phyloP scores from a whole-genome alignment of 192 early-diverging fungal genomes.

The Coemansia sp. region DNA sequence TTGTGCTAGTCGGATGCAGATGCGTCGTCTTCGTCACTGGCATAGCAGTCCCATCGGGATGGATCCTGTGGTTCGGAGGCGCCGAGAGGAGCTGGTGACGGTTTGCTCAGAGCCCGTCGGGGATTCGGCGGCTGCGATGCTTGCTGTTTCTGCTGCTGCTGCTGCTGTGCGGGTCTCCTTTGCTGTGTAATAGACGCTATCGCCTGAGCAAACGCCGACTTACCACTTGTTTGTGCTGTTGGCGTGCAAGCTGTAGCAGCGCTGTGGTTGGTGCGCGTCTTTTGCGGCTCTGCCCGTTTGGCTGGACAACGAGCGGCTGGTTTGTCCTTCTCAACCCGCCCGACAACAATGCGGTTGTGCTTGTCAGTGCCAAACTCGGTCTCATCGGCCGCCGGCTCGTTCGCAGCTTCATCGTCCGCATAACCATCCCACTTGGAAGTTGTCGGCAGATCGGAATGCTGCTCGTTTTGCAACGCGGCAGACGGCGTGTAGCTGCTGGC shows the following conservation, averaged over 20 bases:
- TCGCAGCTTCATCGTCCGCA: not conserved
- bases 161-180: too few relatives aligned
- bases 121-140: too few relatives aligned
- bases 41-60: conserved; percentile 11
- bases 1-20: conserved; percentile 3
- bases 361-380: conserved; percentile 2
- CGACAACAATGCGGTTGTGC: conserved; percentile 15
- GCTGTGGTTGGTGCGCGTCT: not conserved
- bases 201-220: too few relatives aligned
- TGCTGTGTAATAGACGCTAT: too few relatives aligned
- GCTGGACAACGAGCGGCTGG: not conserved
- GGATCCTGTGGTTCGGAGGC: not conserved
- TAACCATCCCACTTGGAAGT: conserved; percentile 27
- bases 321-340: not conserved
- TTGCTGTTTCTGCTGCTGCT: too few relatives aligned
- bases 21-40: conserved; percentile 3
- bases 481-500: not conserved
- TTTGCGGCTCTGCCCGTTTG: not conserved
- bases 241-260: not conserved
- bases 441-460: not conserved
- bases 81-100: too few relatives aligned
- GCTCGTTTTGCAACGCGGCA: not conserved
- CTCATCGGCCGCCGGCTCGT: not conserved
- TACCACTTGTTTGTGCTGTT: not conserved
- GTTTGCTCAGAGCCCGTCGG: too few relatives aligned